phyloP scores from a whole-genome alignment of 768 basidiomycete genomes.

The Sistotremastrum suecicum region DNA sequence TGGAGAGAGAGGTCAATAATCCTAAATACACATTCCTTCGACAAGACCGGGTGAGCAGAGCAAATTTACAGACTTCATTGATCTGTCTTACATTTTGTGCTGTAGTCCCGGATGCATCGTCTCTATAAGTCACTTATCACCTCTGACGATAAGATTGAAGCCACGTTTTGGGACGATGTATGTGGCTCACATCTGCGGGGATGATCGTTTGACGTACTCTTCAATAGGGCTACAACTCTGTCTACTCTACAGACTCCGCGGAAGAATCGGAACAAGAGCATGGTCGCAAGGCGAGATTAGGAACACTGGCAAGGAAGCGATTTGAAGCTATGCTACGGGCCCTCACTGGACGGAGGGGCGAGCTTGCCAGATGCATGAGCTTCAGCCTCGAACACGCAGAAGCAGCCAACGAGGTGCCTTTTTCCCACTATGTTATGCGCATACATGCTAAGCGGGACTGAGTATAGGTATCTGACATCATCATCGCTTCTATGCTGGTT shows the following conservation, averaged over 20 bases:
- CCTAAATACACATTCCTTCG: constrained; percentile 72
- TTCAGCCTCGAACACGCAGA: constrained; percentile 95
- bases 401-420: constrained; percentile 74
- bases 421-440: constrained; percentile 5
- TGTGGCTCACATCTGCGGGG: constrained; percentile 7
- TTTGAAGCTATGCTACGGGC: constrained; percentile 88
- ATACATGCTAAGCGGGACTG: neutral
- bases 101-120: constrained; percentile 55
- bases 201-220: neutral
- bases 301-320: constrained; percentile 63
- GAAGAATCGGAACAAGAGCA: constrained; percentile 89
- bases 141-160: constrained; percentile 35
- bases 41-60: constrained; percentile 35
- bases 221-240: constrained; percentile 69
- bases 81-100: neutral
- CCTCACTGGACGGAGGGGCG: constrained; percentile 73
- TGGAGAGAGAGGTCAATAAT: constrained; percentile 66
- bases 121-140: constrained; percentile 59
- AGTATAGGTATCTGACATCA: constrained; percentile 72
- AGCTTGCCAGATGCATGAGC: constrained; percentile 92
- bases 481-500: constrained; percentile 76
- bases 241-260: constrained; percentile 86
- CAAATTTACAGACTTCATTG: constrained; percentile 4
- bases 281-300: constrained; percentile 60
- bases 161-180: constrained; percentile 76